These are phyloP conservation scores for Penicillium sp. DNA, from an alignment of 2,329 filamentous ascomycete species.

Conservation along the genomic window DNA sequence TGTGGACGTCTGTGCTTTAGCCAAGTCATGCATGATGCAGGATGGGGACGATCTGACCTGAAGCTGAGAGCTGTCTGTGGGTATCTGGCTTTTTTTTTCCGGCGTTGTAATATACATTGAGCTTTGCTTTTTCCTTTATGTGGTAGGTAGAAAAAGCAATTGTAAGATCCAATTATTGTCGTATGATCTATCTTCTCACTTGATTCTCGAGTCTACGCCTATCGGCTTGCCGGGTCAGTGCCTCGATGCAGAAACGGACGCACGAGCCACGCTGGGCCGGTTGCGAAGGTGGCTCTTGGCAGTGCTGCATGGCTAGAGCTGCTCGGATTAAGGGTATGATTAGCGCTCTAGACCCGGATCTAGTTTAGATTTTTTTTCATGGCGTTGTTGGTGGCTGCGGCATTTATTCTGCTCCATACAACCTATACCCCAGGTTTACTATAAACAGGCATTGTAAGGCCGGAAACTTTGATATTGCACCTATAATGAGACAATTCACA, in stretches of 20 bases:
- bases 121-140: not conserved
- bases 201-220: not conserved
- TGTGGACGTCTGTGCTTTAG: slow-evolving; percentile 4
- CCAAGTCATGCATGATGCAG: slow-evolving; percentile 12
- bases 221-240: slow-evolving; percentile 1
- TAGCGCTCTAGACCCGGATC: not conserved
- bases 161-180: not conserved
- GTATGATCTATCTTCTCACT: not conserved
- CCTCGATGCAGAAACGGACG: not conserved
- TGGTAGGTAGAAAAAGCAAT: not conserved
- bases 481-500: not conserved
- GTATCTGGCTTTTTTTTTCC: not conserved
- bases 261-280: slow-evolving; percentile 7
- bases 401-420: not conserved
- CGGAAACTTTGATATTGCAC: slow-evolving; percentile 1
- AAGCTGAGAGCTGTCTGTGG: slow-evolving; percentile 4
- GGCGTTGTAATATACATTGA: not conserved
- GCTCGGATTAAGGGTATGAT: not conserved
- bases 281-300: slow-evolving; percentile 5
- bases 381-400: slow-evolving; percentile 1
- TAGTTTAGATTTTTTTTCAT: not conserved
- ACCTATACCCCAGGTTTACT: not conserved
- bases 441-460: not conserved
- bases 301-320: slow-evolving; percentile 1
- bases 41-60: slow-evolving; percentile 9